Evolutionary conservation across 257 asterid genomes (phyloP).

Genomic region (Lithospermum erythrorhizon): DNA sequence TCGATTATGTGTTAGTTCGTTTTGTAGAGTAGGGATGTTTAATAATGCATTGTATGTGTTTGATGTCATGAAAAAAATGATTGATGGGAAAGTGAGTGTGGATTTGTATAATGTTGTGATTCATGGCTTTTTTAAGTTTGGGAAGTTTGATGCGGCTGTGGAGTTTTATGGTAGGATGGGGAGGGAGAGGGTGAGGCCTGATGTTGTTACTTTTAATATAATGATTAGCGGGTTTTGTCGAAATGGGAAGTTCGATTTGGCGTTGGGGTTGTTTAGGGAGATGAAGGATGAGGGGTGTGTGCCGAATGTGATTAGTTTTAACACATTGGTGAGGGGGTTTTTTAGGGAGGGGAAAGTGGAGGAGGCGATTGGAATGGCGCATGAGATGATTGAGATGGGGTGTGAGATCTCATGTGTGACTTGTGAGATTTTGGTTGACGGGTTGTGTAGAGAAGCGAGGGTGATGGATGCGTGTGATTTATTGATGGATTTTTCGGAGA

Average conservation of each 20-base stretch:
- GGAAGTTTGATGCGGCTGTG: slow-evolving; percentile 36
- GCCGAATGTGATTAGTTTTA: slow-evolving; percentile 85
- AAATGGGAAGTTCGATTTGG: slow-evolving; percentile 36
- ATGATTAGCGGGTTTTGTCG: slow-evolving; percentile 73
- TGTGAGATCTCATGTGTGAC: slow-evolving; percentile 60
- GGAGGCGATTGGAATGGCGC: slow-evolving; percentile 67
- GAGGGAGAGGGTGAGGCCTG: slow-evolving; percentile 60
- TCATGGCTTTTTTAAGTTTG: slow-evolving; percentile 61
- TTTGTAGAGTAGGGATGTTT: slow-evolving; percentile 52
- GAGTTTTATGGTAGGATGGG: slow-evolving; percentile 55
- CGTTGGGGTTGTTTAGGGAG: slow-evolving; percentile 63
- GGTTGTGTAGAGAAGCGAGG: slow-evolving; percentile 52
- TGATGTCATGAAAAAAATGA: slow-evolving; percentile 53
- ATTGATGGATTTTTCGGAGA: slow-evolving; percentile 45
- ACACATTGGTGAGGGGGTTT: slow-evolving; percentile 74
- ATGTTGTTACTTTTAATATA: slow-evolving; percentile 57
- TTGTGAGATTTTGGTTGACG: slow-evolving; percentile 72
- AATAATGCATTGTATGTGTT: slow-evolving; percentile 53
- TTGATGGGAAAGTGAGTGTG: slow-evolving; percentile 67
- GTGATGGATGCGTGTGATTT: slow-evolving; percentile 42
- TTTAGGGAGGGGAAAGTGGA: slow-evolving; percentile 60
- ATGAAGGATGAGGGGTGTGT: slow-evolving; percentile 76
- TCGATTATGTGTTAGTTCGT: slow-evolving; percentile 51
- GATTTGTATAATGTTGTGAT: slow-evolving; percentile 58
- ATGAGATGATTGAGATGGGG: slow-evolving; percentile 71